Evolutionary conservation across 2,329 filamentous ascomycete species (phyloP).

Genomic region (Orbilia brochopaga): DNA sequence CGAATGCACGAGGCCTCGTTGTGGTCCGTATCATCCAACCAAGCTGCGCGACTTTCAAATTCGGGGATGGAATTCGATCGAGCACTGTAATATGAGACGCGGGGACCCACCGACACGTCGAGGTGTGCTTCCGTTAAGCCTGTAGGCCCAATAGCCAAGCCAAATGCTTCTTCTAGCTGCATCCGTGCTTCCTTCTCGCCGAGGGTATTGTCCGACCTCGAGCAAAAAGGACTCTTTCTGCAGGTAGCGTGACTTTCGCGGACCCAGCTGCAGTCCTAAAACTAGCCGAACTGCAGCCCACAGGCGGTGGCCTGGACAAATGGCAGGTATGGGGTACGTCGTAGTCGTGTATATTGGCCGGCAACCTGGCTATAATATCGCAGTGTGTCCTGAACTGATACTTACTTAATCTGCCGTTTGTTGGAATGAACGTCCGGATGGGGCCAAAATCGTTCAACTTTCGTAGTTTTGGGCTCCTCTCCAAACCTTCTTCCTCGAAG

Average conservation of each 20-base stretch:
- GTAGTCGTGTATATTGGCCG: constrained; percentile 20
- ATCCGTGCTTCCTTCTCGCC: not conserved
- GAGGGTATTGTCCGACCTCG: constrained; percentile 12
- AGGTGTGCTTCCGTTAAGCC: not conserved
- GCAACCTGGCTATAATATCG: not conserved
- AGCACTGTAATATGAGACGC: not conserved
- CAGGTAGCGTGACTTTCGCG: constrained; percentile 42
- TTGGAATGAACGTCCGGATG: constrained; percentile 7
- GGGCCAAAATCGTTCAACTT: constrained; percentile 8
- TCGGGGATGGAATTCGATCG: not conserved
- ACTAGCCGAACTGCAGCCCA: constrained; percentile 32
- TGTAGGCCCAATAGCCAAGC: not conserved
- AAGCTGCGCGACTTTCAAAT: constrained; percentile 4
- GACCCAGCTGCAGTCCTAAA: constrained; percentile 32
- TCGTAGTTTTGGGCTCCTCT: constrained; percentile 33
- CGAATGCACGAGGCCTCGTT: not conserved
- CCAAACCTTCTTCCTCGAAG: constrained; percentile 43
- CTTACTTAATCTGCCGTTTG: not conserved
- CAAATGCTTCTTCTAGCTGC: no score
- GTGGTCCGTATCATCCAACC: not conserved
- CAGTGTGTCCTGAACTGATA: constrained; percentile 3
- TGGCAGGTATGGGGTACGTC: constrained; percentile 29
- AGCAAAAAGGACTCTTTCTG: constrained; percentile 23
- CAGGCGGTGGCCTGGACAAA: constrained; percentile 31
- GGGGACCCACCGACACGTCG: constrained; percentile 5